Base-by-base conservation (phyloP, 495 filamentous ascomycete genomes). In the Aspergillus coremiiformis region DNA sequence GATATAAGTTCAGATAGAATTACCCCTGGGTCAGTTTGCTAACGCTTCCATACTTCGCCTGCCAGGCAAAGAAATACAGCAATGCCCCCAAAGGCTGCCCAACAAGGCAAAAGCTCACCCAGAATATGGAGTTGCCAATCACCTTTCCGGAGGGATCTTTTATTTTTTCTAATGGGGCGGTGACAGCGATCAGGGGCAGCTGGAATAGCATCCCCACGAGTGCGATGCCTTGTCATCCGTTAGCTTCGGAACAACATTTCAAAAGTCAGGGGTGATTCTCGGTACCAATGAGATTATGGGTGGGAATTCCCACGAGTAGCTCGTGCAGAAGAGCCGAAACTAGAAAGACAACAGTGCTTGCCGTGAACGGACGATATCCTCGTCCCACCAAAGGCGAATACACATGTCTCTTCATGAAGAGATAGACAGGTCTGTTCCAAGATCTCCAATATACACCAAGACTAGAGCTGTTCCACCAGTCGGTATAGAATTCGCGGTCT, bases 21-120 rank as follows among this genome's bases (percentile, higher is more conserved):
- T 3, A 21, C 8, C 21, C 35, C 17, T 41, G 42, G 8, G 43
- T 20, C 39, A 64, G 63, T 30, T 68, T 69, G 52, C 77, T 81
- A 21, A 82, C 79, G 59, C 82, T 90, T 17, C 93, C 93, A 64
- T 95, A 95, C 70, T 98, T 98, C 17, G 89, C 90, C 67, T 96
- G 92, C 93, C 93, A 98, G 12, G 90, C 93, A 64, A 95, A 96
- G 66, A 95, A 98, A 66, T 98, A 98, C 55, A 93, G 64, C 29
- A 97, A 65, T 2, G 87, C 90, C 0, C 88, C 92, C 32, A 96
- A 73, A 10, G 93, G 93, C 76, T 98, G 93, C 0, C 93, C 93
- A 0, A 97, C 82, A 14, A 98, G 76, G 54, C 89, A 95, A 63
- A 98, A 98, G 23, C 84, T 87, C 30, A 93, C 76, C 93, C 93